Evolutionary conservation across 257 asterid genomes (phyloP), one percentile per base, ranked within the genome.

Genomic region (Prunella vulgaris): DNA sequence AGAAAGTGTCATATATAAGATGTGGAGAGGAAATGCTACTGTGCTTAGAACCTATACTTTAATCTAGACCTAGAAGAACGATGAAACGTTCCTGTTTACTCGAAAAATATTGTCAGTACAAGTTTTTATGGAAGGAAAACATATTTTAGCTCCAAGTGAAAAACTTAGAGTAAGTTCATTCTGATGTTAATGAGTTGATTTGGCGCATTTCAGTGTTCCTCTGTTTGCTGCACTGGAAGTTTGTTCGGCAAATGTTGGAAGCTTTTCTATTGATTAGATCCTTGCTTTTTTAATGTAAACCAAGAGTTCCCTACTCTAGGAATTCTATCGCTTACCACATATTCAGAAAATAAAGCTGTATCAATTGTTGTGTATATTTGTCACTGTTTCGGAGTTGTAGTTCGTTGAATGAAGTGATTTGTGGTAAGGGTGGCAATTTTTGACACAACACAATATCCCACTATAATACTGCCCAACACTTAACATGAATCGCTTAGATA

Each of bases 361-460:
- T 67, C 28, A n/a, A 63, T 69, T 51, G 30, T 58, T 62, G 40
- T 63, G 57, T 70, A 27, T 35, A 24, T 28, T 60, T 74, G 44
- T 66, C 63, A 54, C 42, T 71, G n/a, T 58, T 32, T 60, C 66
- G 21, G 24, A 30, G 28, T 28, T 58, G 60, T 74, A 67, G 66
- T 65, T 8, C 24, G 33, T 44, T 21, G 61, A 74, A 15, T 65
- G 68, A 66, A 40, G 17, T 18, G 14, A 20, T 46, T 46, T 20
- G 53, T 46, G 6, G 21, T 14, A 15, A 5, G 44, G 44, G 53
- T 46, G 53, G 53, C 53, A 46, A 46, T 46, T 46, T 42, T 46
- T n/a, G 53, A 14, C 53, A 46, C 18, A 46, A n/a, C 20, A 12
- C 17, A 12, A 13, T 10, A 40, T 4, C 5, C 49, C 8, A n/a